These are phyloP conservation scores for Penicillium sp. DNA, from an alignment of 2,329 filamentous ascomycete genomes.

Conservation along the genomic window DNA sequence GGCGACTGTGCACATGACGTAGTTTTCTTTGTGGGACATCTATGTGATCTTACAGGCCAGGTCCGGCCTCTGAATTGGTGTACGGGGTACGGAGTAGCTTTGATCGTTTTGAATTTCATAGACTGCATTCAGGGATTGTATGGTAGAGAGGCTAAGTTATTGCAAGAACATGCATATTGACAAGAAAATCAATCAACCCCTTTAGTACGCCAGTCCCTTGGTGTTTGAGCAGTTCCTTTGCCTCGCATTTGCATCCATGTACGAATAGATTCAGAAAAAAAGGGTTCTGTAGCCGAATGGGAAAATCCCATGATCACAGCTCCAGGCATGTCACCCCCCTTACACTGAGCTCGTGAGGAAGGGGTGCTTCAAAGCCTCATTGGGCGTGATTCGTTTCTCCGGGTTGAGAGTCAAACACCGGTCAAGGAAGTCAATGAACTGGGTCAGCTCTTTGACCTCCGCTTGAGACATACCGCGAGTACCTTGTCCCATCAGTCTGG, in stretches of 20 bases:
- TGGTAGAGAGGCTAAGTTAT: not conserved
- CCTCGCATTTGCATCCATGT: not conserved
- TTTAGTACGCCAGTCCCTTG: not conserved
- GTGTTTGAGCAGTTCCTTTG: not conserved
- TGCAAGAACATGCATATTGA: not conserved
- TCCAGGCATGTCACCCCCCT: not conserved
- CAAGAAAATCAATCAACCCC: not conserved
- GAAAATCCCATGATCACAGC: not conserved
- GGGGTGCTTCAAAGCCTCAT: conserved; percentile 83
- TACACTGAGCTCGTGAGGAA: conserved; percentile 65
- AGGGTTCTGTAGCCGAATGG: not conserved
- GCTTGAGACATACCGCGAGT: conserved; percentile 71
- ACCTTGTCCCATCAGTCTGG: conserved; percentile 70
- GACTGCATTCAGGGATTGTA: not conserved
- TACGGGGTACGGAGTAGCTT: too few species aligned
- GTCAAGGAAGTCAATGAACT: conserved; percentile 85
- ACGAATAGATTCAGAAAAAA: not conserved
- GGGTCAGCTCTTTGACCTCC: conserved; percentile 74
- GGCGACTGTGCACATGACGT: not conserved
- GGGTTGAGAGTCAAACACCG: conserved; percentile 87
- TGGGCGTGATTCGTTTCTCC: conserved; percentile 84
- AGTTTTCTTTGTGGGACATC: not conserved
- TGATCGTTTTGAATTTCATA: not conserved
- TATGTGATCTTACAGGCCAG: not conserved
- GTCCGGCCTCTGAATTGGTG: not conserved